Evolutionary conservation across 23 red algal species (phyloP).

Genomic region (Chondrus crispus): DNA sequence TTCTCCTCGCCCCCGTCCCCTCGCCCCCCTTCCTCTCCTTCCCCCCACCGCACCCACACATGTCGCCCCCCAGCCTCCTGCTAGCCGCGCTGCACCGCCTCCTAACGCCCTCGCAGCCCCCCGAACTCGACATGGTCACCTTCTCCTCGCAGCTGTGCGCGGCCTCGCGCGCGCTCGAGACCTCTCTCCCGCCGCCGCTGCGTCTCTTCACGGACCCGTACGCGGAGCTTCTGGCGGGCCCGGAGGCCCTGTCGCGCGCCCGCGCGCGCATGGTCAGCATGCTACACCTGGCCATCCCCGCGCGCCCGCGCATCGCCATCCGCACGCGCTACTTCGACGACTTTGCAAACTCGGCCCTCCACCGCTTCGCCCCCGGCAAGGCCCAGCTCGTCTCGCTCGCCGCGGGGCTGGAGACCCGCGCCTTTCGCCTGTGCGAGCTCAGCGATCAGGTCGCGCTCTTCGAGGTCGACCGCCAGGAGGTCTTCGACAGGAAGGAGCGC

Average conservation of each 20-base stretch:
- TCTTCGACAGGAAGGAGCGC: conserved; percentile 29
- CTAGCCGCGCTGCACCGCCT: not conserved
- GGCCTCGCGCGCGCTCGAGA: conserved; percentile 33
- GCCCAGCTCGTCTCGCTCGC: conserved; percentile 49
- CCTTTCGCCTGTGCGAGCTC: conserved; percentile 43
- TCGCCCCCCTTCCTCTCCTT: not conserved
- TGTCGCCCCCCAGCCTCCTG: not conserved
- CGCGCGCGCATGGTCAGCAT: not conserved
- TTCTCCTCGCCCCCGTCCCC: not conserved
- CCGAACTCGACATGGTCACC: not conserved
- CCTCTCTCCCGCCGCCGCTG: not conserved
- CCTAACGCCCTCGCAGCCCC: not conserved
- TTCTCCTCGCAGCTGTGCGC: conserved; percentile 36
- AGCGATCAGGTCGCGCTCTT: not conserved
- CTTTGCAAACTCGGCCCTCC: conserved; percentile 18
- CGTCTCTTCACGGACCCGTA: conserved; percentile 30
- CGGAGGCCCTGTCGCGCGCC: not conserved
- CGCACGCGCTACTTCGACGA: conserved; percentile 71
- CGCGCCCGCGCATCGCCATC: conserved; percentile 58
- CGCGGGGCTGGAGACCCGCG: conserved; percentile 62
- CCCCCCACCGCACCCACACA: not conserved
- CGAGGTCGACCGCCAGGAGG: conserved; percentile 49
- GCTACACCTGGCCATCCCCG: not conserved
- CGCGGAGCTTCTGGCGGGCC: conserved; percentile 28
- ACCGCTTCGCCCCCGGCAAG: not conserved